Base-by-base conservation (phyloP, 1,284 basidiomycete genomes). In the Tremellales sp. region DNA sequence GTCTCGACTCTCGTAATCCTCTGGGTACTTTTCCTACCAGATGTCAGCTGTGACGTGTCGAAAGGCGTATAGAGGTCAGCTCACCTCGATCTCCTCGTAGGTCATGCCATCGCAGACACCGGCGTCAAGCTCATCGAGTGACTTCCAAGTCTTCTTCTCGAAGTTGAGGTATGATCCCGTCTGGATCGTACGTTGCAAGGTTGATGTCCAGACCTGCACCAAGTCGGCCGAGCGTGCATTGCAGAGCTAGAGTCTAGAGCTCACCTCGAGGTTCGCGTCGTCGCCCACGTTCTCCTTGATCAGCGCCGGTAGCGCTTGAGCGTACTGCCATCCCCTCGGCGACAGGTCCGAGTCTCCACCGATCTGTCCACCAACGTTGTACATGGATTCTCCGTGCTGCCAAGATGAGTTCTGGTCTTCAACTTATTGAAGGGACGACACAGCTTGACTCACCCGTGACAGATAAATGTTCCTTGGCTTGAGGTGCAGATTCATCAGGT, bases 71-170 rank as follows among this genome's bases (percentile, higher is more conserved):
- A 13, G 24, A 49, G 10, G 40, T 5, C 25, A 45, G 65, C 75
- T 44, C 47, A 87, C 89, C 79, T 93, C 94, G 51, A 98, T 97
- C 79, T 98, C 94, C 76, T 92, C 87, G 68, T 98, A 99, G 1
- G 96, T 98, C 96, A 99, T 98, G 12, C 87, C 92, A 74, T 99
- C 96, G 65, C 96, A 99, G 13, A 99, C 96, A 36, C 96, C 94
- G 3, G 96, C 96, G 72, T 99, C 96, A 11, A 99, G 80, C 73
- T 99, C 96, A 67, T 99, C 96, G 29, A 99, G 78, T 3, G 90
- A 91, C 73, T 99, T 99, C 96, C 96, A 99, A 0, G 93, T 97
- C 57, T 98, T 78, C 68, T 98, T 96, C 39, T 85, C 81, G 68
- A 93, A 97, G 0, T 87, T 84, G 12, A 98, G 78, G 56, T 82